These are phyloP conservation scores for Litchi chinensis DNA, from an alignment of 345 rosid genomes.

Conservation along the genomic window DNA sequence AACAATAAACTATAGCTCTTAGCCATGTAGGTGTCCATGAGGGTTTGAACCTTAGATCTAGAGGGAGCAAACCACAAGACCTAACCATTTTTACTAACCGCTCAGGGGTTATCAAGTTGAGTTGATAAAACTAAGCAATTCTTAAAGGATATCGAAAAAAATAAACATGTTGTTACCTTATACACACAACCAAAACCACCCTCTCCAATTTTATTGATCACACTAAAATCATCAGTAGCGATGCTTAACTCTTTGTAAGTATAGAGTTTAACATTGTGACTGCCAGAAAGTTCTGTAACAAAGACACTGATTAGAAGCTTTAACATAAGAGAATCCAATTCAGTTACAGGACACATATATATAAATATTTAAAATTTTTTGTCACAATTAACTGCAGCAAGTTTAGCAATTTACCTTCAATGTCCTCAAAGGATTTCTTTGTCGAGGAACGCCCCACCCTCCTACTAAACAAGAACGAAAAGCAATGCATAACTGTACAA, in stretches of 20 bases:
- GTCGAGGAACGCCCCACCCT: constrained; percentile 19
- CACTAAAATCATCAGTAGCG: constrained; percentile 76
- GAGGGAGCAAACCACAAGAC: no score
- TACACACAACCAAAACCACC: constrained; percentile 97
- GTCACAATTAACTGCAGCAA: neutral
- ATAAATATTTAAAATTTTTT: neutral
- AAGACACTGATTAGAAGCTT: constrained; percentile 24
- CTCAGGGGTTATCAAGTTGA: neutral
- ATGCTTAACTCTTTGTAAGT: constrained; percentile 62
- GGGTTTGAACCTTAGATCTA: no score
- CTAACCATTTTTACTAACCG: no score
- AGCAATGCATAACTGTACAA: constrained; percentile 59
- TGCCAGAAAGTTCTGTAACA: constrained; percentile 53
- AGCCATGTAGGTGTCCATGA: no score
- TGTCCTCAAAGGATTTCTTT: constrained; percentile 34
- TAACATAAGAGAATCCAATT: neutral
- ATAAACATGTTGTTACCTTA: constrained; percentile 51
- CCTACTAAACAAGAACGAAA: constrained; percentile 48
- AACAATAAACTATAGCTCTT: no score
- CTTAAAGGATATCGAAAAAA: constrained; percentile 14
- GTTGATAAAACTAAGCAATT: neutral
- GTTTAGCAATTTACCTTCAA: constrained; percentile 55
- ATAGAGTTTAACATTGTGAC: constrained; percentile 55
- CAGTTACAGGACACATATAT: neutral
- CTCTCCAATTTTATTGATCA: constrained; percentile 75